A percentile compares a stretch with the other conserved stretches of the same genome.
Evolutionary conservation across 2,329 filamentous ascomycete species (phyloP).

Genomic region (Stemphylium lycopersici): DNA sequence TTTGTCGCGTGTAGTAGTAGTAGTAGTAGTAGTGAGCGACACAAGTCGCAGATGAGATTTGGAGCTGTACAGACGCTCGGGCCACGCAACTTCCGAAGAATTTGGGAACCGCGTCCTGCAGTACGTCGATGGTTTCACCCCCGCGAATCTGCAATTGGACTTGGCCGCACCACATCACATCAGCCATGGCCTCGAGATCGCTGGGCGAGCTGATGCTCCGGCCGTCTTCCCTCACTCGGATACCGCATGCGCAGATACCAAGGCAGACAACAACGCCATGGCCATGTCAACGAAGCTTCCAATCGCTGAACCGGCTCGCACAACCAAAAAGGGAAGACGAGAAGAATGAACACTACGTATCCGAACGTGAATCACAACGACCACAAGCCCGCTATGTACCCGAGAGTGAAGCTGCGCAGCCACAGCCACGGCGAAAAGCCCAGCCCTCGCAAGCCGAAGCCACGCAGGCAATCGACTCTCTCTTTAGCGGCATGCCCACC

Average conservation of each 20-base stretch:
- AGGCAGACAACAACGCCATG: constrained; percentile 22
- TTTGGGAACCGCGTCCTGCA: constrained; percentile 28
- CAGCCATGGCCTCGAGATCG: constrained; percentile 39
- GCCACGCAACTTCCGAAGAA: constrained; percentile 28
- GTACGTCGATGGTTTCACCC: constrained; percentile 1
- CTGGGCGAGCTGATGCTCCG: constrained; percentile 42
- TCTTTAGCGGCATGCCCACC: constrained; percentile 24
- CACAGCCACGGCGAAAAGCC: constrained; percentile 2
- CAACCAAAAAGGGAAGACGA: constrained; percentile 18
- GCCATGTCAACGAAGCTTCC: constrained; percentile 20
- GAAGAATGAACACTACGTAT: constrained; percentile 3
- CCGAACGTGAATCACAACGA: not conserved
- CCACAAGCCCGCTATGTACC: constrained; percentile 1
- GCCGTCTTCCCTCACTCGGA: constrained; percentile 31
- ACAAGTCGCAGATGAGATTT: constrained; percentile 19
- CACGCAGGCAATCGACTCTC: constrained; percentile 31
- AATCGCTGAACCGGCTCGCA: constrained; percentile 10
- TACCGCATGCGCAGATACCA: constrained; percentile 17
- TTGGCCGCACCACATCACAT: not conserved
- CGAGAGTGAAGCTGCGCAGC: not conserved
- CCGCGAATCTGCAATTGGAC: constrained; percentile 11
- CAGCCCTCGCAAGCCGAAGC: constrained; percentile 12
- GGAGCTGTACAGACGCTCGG: constrained; percentile 19
- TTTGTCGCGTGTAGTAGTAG: constrained; percentile 17
- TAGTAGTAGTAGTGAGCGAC: constrained; percentile 8